A percentile compares a stretch with the other conserved stretches of the same genome.
phyloP scores from a whole-genome alignment of 2,329 filamentous ascomycete genomes.

The Cercospora sp. region DNA sequence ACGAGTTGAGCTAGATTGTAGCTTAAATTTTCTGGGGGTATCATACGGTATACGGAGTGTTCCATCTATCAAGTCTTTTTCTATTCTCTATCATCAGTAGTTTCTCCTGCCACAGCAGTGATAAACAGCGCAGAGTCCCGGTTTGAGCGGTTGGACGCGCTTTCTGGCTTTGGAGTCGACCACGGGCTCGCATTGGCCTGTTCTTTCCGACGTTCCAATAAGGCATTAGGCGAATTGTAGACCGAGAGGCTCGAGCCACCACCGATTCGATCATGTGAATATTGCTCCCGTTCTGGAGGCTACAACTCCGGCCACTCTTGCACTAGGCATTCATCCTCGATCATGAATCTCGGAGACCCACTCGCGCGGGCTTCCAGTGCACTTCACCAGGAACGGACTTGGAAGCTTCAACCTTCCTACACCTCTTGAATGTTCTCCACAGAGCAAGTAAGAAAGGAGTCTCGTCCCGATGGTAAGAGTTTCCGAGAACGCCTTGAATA shows the following conservation, averaged over 20 bases:
- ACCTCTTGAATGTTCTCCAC: conserved; percentile 8
- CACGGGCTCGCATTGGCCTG: neutral
- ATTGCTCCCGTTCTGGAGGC: no score
- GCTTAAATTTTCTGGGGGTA: neutral
- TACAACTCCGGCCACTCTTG: neutral
- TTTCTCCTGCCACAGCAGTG: neutral
- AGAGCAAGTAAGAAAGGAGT: conserved; percentile 71
- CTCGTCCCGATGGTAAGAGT: conserved; percentile 47
- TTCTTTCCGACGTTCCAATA: neutral
- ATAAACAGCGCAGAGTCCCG: neutral
- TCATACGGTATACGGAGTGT: neutral
- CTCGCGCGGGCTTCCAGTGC: neutral
- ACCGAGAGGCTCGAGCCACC: neutral
- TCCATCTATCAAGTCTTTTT: neutral
- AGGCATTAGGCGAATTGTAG: neutral
- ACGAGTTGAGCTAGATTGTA: neutral
- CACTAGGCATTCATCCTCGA: neutral
- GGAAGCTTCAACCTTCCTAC: neutral
- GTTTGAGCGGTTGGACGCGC: neutral
- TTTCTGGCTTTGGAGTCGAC: no score
- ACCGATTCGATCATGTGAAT: neutral
- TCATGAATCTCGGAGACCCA: neutral
- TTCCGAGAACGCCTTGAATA: conserved; percentile 58
- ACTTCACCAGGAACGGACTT: neutral
- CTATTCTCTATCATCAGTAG: neutral